Evolutionary conservation across 2,329 filamentous ascomycete genomes (phyloP), one percentile per base, ranked within the genome.

Genomic region (Xylariaceae sp.): DNA sequence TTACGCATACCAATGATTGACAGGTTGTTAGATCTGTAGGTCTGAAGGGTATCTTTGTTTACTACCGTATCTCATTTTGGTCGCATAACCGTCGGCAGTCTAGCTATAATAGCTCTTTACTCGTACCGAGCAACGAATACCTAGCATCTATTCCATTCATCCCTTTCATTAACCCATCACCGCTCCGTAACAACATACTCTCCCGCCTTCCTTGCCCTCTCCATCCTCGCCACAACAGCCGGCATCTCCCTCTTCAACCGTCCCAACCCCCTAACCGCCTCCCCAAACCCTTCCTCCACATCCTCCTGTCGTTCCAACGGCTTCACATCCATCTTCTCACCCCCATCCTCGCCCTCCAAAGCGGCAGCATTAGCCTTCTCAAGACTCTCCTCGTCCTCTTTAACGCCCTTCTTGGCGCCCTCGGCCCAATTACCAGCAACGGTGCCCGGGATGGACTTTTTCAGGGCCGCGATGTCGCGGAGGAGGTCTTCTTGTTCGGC

Each of bases 401-500:
- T 68, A 23, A 82, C 60, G 3, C 73, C 75, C 1, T 71, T 70
- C 51, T 73, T 70, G 18, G 80, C 68, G 18, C 70, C 71, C 49
- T 77, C 74, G 48, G 77, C 75, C 65, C 78, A 76, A 42, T 73
- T 65, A 3, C 71, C 67, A 7, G 82, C 80, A 0, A 77, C 76
- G 8, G 73, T 67, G 13, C 68, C 69, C 17, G 83, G 82, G 1
- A 83, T 78, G 61, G 73, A 72, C 62, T 80, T 78, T 71, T 85
- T 85, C n/a, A 85, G 76, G 35, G 75, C 73, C 6, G 85, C 84
- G 66, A 88, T 85, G 66, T 86, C 82, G 64, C 84, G 81, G 50
- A 87, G 80, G 2, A 88, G 77, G 67, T 83, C 83, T 68, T 87
- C 84, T 65, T 88, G 85, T 60, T 85, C 78, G 61, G 80, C 76